phyloP scores from a whole-genome alignment of 2,329 filamentous ascomycete genomes.

The Juglanconis sp. region DNA sequence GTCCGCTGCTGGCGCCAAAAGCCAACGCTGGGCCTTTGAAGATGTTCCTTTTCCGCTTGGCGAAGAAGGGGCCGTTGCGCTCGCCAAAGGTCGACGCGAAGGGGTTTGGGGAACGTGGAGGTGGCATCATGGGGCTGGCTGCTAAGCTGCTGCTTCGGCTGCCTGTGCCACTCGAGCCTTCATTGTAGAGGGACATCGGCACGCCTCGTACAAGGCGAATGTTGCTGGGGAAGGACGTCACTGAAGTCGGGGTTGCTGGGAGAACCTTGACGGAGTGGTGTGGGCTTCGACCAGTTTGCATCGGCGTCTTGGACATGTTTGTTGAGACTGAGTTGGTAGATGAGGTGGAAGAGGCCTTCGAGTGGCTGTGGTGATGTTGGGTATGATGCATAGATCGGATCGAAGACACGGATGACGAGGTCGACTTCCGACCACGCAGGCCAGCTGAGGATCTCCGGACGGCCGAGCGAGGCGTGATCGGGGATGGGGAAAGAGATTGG shows the following conservation, averaged over 20 bases:
- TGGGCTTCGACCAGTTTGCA: constrained; percentile 67
- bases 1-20: constrained; percentile 38
- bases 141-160: constrained; percentile 27
- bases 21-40: constrained; percentile 77
- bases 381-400: constrained; percentile 82
- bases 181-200: constrained; percentile 53
- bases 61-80: constrained; percentile 59
- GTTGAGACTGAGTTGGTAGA: constrained; percentile 72
- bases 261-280: constrained; percentile 94
- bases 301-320: constrained; percentile 63
- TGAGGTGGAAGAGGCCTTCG: constrained; percentile 90
- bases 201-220: constrained; percentile 74
- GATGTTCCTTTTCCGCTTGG: constrained; percentile 74
- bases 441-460: constrained; percentile 80
- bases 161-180: constrained; percentile 40
- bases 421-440: constrained; percentile 88
- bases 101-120: constrained; percentile 50
- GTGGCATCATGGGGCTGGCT: constrained; percentile 34
- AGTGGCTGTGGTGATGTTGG: constrained; percentile 74
- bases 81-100: constrained; percentile 38
- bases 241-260: constrained; percentile 76
- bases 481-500: constrained; percentile 80
- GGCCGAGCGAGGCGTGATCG: constrained; percentile 82
- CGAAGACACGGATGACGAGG: constrained; percentile 90
- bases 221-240: constrained; percentile 71